Percentiles rank a stretch among this genome's conserved stretches.
Conservation (phyloP, 805 yeast genomes). For the Lipomyces starkeyi region DNA sequence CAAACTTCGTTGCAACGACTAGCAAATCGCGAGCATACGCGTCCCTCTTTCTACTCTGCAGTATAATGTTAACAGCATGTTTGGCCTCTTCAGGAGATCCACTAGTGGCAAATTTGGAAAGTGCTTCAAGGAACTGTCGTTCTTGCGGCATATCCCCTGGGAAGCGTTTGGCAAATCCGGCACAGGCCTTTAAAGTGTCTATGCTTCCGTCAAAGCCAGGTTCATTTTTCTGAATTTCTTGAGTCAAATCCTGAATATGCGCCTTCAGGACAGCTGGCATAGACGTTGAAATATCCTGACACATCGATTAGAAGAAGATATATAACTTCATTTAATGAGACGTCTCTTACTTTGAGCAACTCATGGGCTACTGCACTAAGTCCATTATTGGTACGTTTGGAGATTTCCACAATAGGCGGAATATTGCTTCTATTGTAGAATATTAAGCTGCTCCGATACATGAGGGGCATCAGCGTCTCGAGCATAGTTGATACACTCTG, state of each 20-base stretch:
- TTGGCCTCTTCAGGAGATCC: slow-evolving; percentile 69
- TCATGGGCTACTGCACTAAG: slow-evolving; percentile 54
- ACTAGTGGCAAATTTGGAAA: slow-evolving; percentile 54
- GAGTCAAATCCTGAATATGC: slow-evolving; percentile 59
- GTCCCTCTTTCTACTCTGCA: slow-evolving; percentile 55
- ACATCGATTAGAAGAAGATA: not conserved
- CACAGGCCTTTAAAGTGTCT: slow-evolving; percentile 63
- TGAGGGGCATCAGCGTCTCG: slow-evolving; percentile 59
- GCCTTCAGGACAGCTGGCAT: slow-evolving; percentile 67
- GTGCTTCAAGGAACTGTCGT: slow-evolving; percentile 52
- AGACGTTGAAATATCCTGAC: slow-evolving; percentile 20
- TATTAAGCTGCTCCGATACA: slow-evolving; percentile 66
- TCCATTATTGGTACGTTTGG: slow-evolving; percentile 48
- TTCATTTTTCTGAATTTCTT: slow-evolving; percentile 46
- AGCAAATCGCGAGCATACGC: slow-evolving; percentile 50
- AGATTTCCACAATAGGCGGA: slow-evolving; percentile 55
- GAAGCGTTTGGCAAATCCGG: slow-evolving; percentile 60
- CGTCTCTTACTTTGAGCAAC: slow-evolving; percentile 64
- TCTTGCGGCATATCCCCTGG: slow-evolving; percentile 57
- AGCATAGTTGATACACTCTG: slow-evolving; percentile 54
- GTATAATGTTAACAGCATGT: slow-evolving; percentile 65
- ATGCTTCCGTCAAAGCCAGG: slow-evolving; percentile 43
- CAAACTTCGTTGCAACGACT: slow-evolving; percentile 57
- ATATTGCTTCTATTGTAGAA: slow-evolving; percentile 71
- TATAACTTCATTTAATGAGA: slow-evolving; percentile 33